Conservation (phyloP, 148 eudicot species). For the Rhododendron vialii region DNA sequence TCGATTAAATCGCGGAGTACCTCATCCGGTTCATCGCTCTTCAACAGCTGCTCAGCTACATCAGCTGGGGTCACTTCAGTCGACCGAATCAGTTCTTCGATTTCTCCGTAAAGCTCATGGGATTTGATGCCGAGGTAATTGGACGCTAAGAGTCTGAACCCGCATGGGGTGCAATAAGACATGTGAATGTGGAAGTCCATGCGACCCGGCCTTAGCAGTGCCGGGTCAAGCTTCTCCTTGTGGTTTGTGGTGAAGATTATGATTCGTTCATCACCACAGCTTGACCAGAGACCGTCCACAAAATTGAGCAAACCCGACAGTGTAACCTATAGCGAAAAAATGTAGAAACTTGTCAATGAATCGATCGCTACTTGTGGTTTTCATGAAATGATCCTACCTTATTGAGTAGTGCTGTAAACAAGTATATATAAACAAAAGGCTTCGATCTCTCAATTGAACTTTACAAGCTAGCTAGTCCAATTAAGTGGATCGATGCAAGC, state of each 20-base stretch:
- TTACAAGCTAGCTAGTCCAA: too few species aligned
- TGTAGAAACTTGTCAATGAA: neutral
- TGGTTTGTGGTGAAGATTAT: slow-evolving; percentile 63
- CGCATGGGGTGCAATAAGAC: slow-evolving; percentile 39
- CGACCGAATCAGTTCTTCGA: slow-evolving; percentile 20
- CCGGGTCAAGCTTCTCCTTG: slow-evolving; percentile 55
- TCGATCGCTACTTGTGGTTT: neutral
- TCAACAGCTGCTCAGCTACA: slow-evolving; percentile 41
- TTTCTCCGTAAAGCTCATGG: slow-evolving; percentile 22
- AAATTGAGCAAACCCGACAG: slow-evolving; percentile 53
- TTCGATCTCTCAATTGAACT: too few species aligned
- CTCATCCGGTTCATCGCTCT: slow-evolving; percentile 20
- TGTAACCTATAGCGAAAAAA: slow-evolving; percentile 24
- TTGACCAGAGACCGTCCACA: slow-evolving; percentile 61
- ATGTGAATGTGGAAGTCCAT: slow-evolving; percentile 64
- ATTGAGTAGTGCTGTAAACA: too few species aligned
- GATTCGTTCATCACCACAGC: slow-evolving; percentile 53
- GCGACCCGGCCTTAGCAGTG: slow-evolving; percentile 51
- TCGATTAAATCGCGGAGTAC: slow-evolving; percentile 22
- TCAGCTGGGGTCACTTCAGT: slow-evolving; percentile 39
- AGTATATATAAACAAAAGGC: too few species aligned
- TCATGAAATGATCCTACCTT: neutral
- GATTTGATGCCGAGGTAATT: slow-evolving; percentile 33
- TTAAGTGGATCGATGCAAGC: too few species aligned
- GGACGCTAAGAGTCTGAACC: slow-evolving; percentile 29